These are phyloP conservation scores for Cicer chorassanicum DNA, from an alignment of 306 rosid genomes.

Conservation along the genomic window DNA sequence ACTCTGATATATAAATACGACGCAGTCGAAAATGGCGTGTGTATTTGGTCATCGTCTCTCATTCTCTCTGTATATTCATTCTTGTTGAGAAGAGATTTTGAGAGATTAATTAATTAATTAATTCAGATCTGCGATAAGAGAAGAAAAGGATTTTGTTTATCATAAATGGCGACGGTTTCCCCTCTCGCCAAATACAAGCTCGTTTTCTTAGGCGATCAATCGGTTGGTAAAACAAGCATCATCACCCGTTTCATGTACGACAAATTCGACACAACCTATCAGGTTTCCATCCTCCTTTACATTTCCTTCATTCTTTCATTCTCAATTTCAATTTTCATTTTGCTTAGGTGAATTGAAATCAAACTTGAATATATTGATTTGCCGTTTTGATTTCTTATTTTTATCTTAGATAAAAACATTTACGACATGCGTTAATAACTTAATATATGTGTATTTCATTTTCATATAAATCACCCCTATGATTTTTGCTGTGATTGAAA, in stretches of 20 bases:
- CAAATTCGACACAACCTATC: constrained; percentile 92
- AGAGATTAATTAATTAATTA: constrained; percentile 49
- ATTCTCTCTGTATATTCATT: background rate
- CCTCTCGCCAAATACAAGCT: constrained; percentile 86
- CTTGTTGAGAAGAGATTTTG: constrained; percentile 4
- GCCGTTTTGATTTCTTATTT: background rate
- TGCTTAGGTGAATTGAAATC: background rate
- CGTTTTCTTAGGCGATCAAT: constrained; percentile 83
- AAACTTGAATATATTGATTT: background rate
- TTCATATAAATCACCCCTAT: background rate
- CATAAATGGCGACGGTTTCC: constrained; percentile 78
- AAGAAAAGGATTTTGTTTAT: background rate
- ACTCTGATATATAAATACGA: constrained; percentile 41
- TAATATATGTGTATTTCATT: background rate
- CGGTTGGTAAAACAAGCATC: constrained; percentile 93
- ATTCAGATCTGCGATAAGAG: constrained; percentile 45
- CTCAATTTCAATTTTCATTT: background rate
- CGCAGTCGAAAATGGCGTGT: constrained; percentile 44
- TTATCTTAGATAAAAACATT: background rate
- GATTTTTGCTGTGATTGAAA: constrained; percentile 1
- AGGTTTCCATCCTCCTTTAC: constrained; percentile 51
- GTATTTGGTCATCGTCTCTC: constrained; percentile 1
- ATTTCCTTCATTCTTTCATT: background rate
- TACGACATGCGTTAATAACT: constrained; percentile 9
- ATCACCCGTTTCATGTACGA: constrained; percentile 98